A percentile compares a stretch with the other conserved stretches of the same genome.
phyloP scores from a whole-genome alignment of 2,329 filamentous ascomycete species.

The Diaporthe velutina region DNA sequence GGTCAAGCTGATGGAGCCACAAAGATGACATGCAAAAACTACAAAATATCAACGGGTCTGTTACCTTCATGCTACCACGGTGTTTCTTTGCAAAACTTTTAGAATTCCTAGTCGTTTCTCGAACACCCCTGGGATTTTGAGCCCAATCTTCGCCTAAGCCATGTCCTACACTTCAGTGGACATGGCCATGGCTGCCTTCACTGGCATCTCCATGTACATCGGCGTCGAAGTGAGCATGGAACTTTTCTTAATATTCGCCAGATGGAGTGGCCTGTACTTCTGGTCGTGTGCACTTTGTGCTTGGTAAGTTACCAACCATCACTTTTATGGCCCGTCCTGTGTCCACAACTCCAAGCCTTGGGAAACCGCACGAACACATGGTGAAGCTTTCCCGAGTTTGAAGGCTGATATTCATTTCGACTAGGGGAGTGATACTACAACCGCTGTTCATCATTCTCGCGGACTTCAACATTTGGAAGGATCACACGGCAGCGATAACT shows the following conservation, averaged over 20 bases:
- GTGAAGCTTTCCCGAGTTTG: neutral
- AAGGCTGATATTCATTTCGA: neutral
- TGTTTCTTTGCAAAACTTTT: neutral
- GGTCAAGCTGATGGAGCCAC: neutral
- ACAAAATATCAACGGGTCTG: neutral
- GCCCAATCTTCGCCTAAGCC: neutral
- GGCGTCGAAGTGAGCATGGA: neutral
- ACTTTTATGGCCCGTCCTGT: neutral
- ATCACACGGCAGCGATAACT: neutral
- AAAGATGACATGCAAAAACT: neutral
- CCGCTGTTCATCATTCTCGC: neutral
- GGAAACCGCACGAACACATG: neutral
- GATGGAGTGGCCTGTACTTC: neutral
- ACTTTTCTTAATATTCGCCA: neutral
- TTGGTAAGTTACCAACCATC: neutral
- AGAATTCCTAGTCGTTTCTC: neutral
- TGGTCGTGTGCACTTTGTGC: slow-evolving; percentile 1
- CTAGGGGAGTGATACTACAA: neutral
- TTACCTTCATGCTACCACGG: neutral
- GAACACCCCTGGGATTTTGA: neutral
- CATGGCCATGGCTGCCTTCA: neutral
- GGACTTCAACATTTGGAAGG: neutral
- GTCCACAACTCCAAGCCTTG: neutral
- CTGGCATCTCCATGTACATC: neutral
- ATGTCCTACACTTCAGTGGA: neutral